Percentiles rank a stretch among this genome's conserved stretches.
phyloP scores from a whole-genome alignment of 2,329 filamentous ascomycete genomes.

The Biscogniauxia sp. region DNA sequence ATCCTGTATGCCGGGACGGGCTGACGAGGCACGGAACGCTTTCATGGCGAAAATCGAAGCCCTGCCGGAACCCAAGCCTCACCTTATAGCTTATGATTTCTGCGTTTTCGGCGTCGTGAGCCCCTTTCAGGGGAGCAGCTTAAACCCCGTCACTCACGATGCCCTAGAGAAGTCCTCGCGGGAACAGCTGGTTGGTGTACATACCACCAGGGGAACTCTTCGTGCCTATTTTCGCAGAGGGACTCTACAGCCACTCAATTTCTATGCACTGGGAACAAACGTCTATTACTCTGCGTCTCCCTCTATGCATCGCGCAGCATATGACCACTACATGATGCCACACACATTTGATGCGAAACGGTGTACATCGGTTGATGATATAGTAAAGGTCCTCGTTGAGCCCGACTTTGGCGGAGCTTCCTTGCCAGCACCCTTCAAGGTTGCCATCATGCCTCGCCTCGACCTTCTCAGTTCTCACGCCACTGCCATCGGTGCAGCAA shows the following conservation, averaged over 20 bases:
- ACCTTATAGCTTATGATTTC: constrained; percentile 47
- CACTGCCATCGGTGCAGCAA: constrained; percentile 68
- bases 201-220: constrained; percentile 57
- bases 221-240: constrained; percentile 60
- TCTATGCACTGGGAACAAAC: constrained; percentile 66
- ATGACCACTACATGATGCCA: constrained; percentile 62
- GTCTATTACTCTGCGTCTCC: constrained; percentile 70
- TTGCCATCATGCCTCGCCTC: constrained; percentile 62
- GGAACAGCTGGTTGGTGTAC: constrained; percentile 44
- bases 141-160: constrained; percentile 53
- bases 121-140: constrained; percentile 43
- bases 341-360: constrained; percentile 62
- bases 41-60: constrained; percentile 49
- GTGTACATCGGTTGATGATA: constrained; percentile 58
- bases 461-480: constrained; percentile 67
- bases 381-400: constrained; percentile 57
- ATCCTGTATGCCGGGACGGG: constrained; percentile 55
- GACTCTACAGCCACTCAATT: constrained; percentile 62
- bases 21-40: constrained; percentile 44
- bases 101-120: constrained; percentile 42
- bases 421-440: constrained; percentile 69
- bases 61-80: constrained; percentile 46
- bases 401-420: constrained; percentile 66
- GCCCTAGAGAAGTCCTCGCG: constrained; percentile 38
- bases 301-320: constrained; percentile 70